phyloP scores from a whole-genome alignment of 371 early-diverging fungal genomes.

The Rhizopus delemar region DNA sequence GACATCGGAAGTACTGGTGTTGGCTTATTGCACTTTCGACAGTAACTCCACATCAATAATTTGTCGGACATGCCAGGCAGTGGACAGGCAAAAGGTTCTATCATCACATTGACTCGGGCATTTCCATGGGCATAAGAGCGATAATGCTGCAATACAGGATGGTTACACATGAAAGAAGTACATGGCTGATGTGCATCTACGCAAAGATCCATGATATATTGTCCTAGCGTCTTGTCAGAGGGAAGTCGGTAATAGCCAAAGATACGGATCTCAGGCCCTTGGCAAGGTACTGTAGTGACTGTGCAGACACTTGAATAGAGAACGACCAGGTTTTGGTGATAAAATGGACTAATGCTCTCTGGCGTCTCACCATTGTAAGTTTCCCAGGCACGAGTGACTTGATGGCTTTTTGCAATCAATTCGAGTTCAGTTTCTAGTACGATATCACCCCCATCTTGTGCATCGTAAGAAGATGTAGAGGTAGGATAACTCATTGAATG shows the following conservation, averaged over 20 bases:
- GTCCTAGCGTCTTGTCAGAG: conserved; percentile 86
- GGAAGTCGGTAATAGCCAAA: conserved; percentile 82
- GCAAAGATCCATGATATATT: conserved; percentile 84
- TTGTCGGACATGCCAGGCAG: conserved; percentile 72
- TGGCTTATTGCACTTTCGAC: conserved; percentile 68
- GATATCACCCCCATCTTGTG: conserved; percentile 6
- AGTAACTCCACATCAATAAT: conserved; percentile 91
- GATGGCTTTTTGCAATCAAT: conserved; percentile 51
- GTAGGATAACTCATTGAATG: background rate
- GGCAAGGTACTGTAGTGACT: conserved; percentile 71
- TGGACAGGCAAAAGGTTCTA: conserved; percentile 70
- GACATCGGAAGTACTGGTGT: conserved; percentile 84
- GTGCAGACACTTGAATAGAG: conserved; percentile 74
- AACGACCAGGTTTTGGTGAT: conserved; percentile 75
- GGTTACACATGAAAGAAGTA: conserved; percentile 70
- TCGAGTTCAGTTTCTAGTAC: conserved; percentile 43
- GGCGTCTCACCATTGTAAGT: conserved; percentile 60
- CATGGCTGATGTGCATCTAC: conserved; percentile 70
- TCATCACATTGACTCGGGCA: conserved; percentile 77
- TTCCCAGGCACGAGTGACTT: conserved; percentile 58
- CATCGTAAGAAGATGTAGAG: background rate
- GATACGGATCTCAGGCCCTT: conserved; percentile 73
- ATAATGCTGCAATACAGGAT: conserved; percentile 77
- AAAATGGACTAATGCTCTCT: conserved; percentile 65
- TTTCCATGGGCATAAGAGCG: conserved; percentile 87